Evolutionary conservation across 768 basidiomycete genomes (phyloP), one percentile per base, ranked within the genome.

Genomic region (Royoungia palumana): DNA sequence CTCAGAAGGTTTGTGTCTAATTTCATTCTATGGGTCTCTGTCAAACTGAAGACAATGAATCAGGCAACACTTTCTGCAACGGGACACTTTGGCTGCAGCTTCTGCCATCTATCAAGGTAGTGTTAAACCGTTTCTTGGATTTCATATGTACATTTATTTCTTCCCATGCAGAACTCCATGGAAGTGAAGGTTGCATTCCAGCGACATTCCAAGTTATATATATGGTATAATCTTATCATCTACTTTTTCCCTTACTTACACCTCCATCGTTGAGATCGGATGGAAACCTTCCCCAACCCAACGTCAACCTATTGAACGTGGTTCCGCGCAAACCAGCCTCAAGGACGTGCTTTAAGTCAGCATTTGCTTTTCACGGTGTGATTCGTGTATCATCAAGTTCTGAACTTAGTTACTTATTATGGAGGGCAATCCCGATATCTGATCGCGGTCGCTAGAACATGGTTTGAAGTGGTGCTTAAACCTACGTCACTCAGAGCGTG

Each of bases 181-280:
- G 89, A 9, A 75, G 84, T 49, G 82, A 85, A 59, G 89, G 90
- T 14, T 77, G 78, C 12, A 75, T 98, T 30, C 89, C 94, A 3
- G 96, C 96, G 14, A 99, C 96, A 6, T 99, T 97, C 69, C 92
- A 97, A 63, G 75, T 97, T 40, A 92, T 98, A 47, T 96, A 89
- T 66, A 85, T 97, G 79, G 95, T 91, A 54, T 53, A 77, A 36
- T 32, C 34, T 39, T 6, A 7, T 2, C 2, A 10, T 22, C 17
- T 17, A 5, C 9, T 19, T 27, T 35, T 46, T 21, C 43, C 17
- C 17, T 20, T 41, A 41, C 34, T 44, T 30, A 37, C 35, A 5
- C 39, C 17, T 44, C 14, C 21, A n/a, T 40, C 24, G 20, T 32
- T 41, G 53, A 89, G 88, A 89, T 91, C 61, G 89, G 89, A 24